Evolutionary conservation across 2,329 filamentous ascomycete species (phyloP).

Genomic region (Curvularia sp.): DNA sequence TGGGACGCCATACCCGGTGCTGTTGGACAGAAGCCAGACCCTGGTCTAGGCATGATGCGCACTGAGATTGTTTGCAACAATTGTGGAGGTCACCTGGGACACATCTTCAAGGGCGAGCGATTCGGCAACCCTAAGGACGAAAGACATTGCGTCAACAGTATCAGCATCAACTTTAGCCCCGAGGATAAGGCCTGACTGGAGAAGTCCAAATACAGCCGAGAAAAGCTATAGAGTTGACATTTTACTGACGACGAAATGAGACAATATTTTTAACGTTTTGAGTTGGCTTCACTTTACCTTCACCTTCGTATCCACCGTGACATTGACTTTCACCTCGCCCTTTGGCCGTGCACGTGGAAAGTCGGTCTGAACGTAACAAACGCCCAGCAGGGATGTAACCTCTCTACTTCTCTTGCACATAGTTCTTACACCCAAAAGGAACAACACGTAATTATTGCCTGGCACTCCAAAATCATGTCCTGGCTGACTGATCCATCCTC

Average conservation of each 20-base stretch:
- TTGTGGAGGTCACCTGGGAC: slow-evolving; percentile 89
- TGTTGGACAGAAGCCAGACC: slow-evolving; percentile 81
- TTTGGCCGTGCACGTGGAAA: neutral
- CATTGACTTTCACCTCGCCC: neutral
- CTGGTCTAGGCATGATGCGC: slow-evolving; percentile 77
- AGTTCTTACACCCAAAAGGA: neutral
- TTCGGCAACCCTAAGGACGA: slow-evolving; percentile 88
- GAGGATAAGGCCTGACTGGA: slow-evolving; percentile 64
- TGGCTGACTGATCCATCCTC: neutral
- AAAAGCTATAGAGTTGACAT: slow-evolving; percentile 15
- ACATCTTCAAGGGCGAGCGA: slow-evolving; percentile 91
- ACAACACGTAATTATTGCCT: neutral
- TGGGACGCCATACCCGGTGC: slow-evolving; percentile 94
- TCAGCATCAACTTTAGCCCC: slow-evolving; percentile 83
- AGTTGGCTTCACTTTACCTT: neutral
- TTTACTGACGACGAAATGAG: slow-evolving; percentile 11
- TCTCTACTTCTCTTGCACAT: neutral
- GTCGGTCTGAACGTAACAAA: neutral
- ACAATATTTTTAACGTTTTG: neutral
- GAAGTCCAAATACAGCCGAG: neutral
- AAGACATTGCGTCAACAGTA: slow-evolving; percentile 94
- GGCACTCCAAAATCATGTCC: neutral
- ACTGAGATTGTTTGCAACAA: slow-evolving; percentile 95
- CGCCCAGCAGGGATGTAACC: neutral
- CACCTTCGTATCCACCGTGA: neutral